A percentile compares a stretch with the other conserved stretches of the same genome.
Conservation (phyloP, 371 early-diverging fungal genomes). For the Mortierella sp. region DNA sequence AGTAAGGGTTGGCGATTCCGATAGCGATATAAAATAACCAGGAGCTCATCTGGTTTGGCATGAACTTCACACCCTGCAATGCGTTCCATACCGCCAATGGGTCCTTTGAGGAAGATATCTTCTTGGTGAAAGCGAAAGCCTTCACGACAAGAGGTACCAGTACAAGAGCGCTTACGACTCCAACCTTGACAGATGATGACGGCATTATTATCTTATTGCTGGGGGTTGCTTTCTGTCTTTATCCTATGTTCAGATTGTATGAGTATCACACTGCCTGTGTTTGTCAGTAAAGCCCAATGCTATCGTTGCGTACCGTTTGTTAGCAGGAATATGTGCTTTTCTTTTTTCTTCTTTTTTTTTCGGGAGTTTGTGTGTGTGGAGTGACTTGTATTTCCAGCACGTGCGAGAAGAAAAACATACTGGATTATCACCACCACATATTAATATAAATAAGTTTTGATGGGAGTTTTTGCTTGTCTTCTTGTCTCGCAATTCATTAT, state of each 20-base stretch:
- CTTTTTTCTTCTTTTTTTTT: too few relatives aligned
- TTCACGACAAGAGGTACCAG: background rate
- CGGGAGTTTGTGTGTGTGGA: too few relatives aligned
- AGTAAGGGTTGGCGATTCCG: conserved; percentile 49
- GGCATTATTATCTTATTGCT: background rate
- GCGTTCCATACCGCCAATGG: conserved; percentile 40
- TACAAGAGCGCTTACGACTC: background rate
- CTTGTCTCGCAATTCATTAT: too few relatives aligned
- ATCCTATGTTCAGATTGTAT: background rate
- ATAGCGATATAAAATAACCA: conserved; percentile 43
- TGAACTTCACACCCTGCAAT: conserved; percentile 25
- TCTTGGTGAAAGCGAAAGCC: conserved; percentile 12
- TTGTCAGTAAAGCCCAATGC: too few relatives aligned
- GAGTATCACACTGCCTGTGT: background rate
- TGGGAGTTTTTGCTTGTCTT: too few relatives aligned
- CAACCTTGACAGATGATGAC: background rate
- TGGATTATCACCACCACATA: too few relatives aligned
- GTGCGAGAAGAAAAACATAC: too few relatives aligned
- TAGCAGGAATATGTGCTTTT: too few relatives aligned
- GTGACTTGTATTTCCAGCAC: too few relatives aligned
- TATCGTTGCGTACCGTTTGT: too few relatives aligned
- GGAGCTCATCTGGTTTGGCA: conserved; percentile 38
- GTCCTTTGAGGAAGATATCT: conserved; percentile 23
- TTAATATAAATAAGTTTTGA: too few relatives aligned
- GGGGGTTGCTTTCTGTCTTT: background rate